Evolutionary conservation across 2,329 filamentous ascomycete genomes (phyloP), one percentile per base, ranked within the genome.

Genomic region (Cryphonectria japonica): DNA sequence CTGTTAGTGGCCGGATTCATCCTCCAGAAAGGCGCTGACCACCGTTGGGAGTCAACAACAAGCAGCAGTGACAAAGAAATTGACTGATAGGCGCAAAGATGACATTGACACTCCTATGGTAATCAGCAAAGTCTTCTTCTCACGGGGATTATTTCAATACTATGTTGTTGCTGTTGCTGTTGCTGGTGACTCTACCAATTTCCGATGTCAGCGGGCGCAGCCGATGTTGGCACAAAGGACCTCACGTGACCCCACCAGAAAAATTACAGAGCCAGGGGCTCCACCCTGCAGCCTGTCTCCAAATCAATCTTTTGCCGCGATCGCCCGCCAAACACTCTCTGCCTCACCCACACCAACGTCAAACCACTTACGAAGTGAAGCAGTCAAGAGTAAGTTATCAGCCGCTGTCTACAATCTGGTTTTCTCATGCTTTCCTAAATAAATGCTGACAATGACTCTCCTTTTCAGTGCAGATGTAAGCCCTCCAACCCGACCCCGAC

Each of bases 381-480:
- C 83, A 82, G 83, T 83, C 83, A 89, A 85, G 82, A 89, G 87
- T 89, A 83, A 86, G 87, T 88, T 73, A n/a, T 67, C 43, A 66
- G 62, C 50, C 46, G 41, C 46, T 60, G 68, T 16, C 37, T 63
- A 41, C 41, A 62, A 59, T 65, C 32, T 46, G 57, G 39, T 67
- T 22, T 66, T 68, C 61, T 50, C 34, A 50, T 50, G 19, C 46
- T 50, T 71, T 63, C 19, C 68, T 26, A 50, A 46, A 50, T 50
- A 68, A 73, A 73, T 74, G 64, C 75, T 77, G 74, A 80, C 75
- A 62, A 75, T 65, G 73, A 64, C 62, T 39, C 34, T n/a, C 57
- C 11, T 26, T 77, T 82, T 79, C 78, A 95, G 93, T 96, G 93
- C 93, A 96, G 91, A 96, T 96, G 93, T 95, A 90, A 92, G 92